Evolutionary conservation across 139 green algal species (phyloP).

Genomic region (Spirogloea muscicola): DNA sequence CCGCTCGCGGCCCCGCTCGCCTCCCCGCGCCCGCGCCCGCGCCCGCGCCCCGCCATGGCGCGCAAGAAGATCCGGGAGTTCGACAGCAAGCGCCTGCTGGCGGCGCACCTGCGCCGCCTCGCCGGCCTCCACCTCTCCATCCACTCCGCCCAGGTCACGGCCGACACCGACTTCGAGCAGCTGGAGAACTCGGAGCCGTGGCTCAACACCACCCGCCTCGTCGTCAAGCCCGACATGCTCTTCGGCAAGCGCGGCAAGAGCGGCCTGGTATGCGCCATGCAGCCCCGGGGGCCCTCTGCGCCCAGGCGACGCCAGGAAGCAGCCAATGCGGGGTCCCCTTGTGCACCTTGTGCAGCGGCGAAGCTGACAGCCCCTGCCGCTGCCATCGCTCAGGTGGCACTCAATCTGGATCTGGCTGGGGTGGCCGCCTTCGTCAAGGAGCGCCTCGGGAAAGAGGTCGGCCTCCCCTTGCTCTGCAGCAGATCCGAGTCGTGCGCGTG

Average conservation of each 20-base stretch:
- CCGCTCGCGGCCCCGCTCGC: too few species aligned
- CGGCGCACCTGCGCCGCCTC: constrained; percentile 65
- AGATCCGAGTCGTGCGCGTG: too few species aligned
- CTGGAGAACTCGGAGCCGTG: constrained; percentile 67
- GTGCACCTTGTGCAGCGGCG: too few species aligned
- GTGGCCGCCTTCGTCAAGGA: constrained; percentile 71
- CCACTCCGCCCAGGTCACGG: constrained; percentile 57
- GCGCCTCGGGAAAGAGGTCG: constrained; percentile 63
- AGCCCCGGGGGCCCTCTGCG: too few species aligned
- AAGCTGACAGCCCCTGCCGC: too few species aligned
- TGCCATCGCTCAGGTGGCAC: constrained; percentile 36
- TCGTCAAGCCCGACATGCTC: constrained; percentile 94
- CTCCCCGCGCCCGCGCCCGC: too few species aligned
- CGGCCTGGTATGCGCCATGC: constrained; percentile 72
- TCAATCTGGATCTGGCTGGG: constrained; percentile 46
- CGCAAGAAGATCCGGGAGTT: constrained; percentile 81
- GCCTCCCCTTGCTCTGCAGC: too few species aligned
- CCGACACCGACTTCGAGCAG: constrained; percentile 61
- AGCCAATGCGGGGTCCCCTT: too few species aligned
- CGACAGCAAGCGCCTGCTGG: constrained; percentile 76
- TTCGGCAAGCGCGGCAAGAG: constrained; percentile 93
- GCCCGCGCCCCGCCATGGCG: too few species aligned
- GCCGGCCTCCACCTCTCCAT: constrained; percentile 66
- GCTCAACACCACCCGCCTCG: constrained; percentile 65
- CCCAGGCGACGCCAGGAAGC: too few species aligned